Evolutionary conservation across 495 filamentous ascomycete genomes (phyloP).

Genomic region (Astrothelium macrocarpum): DNA sequence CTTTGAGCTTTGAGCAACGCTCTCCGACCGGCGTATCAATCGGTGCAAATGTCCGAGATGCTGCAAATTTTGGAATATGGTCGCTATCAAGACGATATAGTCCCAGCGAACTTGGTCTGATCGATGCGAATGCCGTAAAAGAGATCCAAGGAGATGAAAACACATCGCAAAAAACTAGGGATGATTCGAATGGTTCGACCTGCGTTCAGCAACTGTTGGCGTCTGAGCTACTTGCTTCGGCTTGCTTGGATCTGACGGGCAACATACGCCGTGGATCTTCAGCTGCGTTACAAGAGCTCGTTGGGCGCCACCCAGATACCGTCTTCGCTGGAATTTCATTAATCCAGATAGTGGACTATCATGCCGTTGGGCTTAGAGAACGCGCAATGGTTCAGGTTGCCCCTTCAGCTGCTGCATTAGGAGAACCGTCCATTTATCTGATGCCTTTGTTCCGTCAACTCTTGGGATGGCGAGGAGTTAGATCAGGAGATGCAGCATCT

Average conservation of each 20-base stretch:
- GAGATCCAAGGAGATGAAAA: background rate
- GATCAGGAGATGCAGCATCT: conserved; percentile 61
- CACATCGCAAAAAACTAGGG: conserved; percentile 2
- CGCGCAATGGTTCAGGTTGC: conserved; percentile 71
- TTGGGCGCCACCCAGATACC: conserved; percentile 82
- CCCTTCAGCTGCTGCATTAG: conserved; percentile 52
- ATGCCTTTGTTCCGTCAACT: conserved; percentile 57
- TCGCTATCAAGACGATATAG: conserved; percentile 78
- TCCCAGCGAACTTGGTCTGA: conserved; percentile 61
- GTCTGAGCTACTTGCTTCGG: conserved; percentile 66
- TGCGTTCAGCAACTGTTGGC: conserved; percentile 68
- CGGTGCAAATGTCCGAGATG: conserved; percentile 93
- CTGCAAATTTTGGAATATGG: conserved; percentile 94
- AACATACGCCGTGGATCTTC: conserved; percentile 89
- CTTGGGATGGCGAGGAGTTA: conserved; percentile 80
- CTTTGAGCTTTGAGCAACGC: conserved; percentile 76
- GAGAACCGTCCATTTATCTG: conserved; percentile 50
- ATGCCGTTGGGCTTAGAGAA: conserved; percentile 77
- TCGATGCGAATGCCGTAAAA: conserved; percentile 33
- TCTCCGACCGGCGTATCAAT: conserved; percentile 68
- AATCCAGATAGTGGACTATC: conserved; percentile 86
- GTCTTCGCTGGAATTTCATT: conserved; percentile 70
- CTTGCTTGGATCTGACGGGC: conserved; percentile 79
- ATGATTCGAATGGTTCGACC: conserved; percentile 9
- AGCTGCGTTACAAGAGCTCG: conserved; percentile 86